Conservation (phyloP, 2,329 filamentous ascomycete genomes). For the Seiridium unicorne region DNA sequence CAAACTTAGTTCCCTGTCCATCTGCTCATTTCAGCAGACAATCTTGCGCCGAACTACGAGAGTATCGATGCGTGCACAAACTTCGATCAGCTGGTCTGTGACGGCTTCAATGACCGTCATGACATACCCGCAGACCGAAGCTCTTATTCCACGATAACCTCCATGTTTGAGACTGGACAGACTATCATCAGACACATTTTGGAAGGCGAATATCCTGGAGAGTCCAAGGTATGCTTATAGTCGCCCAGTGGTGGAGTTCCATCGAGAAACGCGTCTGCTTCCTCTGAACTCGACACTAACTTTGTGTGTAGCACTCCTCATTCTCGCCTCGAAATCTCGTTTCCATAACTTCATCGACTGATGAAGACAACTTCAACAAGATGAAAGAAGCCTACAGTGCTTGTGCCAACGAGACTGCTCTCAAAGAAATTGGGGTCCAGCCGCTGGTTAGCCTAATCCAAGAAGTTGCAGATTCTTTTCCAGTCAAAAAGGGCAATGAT, state of each 20-base stretch:
- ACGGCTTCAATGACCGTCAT: constrained; percentile 62
- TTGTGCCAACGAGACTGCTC: constrained; percentile 61
- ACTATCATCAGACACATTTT: constrained; percentile 61
- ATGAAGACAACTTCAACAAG: constrained; percentile 64
- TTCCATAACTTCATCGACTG: constrained; percentile 37
- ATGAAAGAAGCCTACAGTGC: constrained; percentile 63
- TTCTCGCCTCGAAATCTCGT: constrained; percentile 43
- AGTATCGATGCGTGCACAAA: constrained; percentile 66
- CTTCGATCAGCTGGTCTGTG: constrained; percentile 67
- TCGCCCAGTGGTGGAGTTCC: not conserved
- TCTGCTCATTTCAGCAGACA: constrained; percentile 33
- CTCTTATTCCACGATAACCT: constrained; percentile 56
- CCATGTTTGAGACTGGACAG: constrained; percentile 61
- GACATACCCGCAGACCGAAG: constrained; percentile 65
- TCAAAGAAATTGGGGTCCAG: constrained; percentile 52
- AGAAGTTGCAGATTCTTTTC: constrained; percentile 46
- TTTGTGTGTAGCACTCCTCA: constrained; percentile 41
- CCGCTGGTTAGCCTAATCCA: constrained; percentile 58
- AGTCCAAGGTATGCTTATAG: constrained; percentile 30
- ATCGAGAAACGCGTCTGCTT: not conserved
- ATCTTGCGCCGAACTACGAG: constrained; percentile 59
- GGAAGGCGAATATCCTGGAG: constrained; percentile 52
- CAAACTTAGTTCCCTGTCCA: not conserved
- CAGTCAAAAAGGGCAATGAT: constrained; percentile 23
- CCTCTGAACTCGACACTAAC: constrained; percentile 4